phyloP scores from a whole-genome alignment of 768 basidiomycete species.

The Pulveroboletus ravenelii region DNA sequence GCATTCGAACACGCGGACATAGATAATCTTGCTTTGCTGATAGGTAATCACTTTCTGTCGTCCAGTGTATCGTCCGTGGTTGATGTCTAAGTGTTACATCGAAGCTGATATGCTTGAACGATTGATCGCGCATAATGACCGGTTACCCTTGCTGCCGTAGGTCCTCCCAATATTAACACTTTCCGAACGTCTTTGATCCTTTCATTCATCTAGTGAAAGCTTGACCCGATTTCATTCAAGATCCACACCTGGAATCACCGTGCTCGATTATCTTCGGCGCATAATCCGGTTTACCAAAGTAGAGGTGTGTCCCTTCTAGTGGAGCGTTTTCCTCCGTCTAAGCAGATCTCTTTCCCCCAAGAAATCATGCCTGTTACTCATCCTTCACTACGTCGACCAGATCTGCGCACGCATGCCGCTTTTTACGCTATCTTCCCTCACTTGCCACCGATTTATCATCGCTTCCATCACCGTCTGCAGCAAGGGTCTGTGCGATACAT shows the following conservation, averaged over 20 bases:
- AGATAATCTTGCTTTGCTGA: slow-evolving; percentile 82
- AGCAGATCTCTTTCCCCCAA: slow-evolving; percentile 25
- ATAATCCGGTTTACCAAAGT: slow-evolving; percentile 95
- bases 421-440: slow-evolving; percentile 93
- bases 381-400: slow-evolving; percentile 88
- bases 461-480: slow-evolving; percentile 86
- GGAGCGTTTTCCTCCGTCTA: slow-evolving; percentile 4
- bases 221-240: slow-evolving; percentile 97
- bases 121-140: slow-evolving; percentile 93
- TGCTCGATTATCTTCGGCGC: slow-evolving; percentile 89
- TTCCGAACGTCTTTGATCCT: slow-evolving; percentile 19
- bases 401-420: slow-evolving; percentile 82
- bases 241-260: slow-evolving; percentile 79
- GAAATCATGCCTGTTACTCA: slow-evolving; percentile 78
- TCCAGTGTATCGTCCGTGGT: slow-evolving; percentile 14
- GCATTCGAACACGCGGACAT: slow-evolving; percentile 81
- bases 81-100: slow-evolving; percentile 19
- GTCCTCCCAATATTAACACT: slow-evolving; percentile 25
- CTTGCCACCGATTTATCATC: slow-evolving; percentile 97
- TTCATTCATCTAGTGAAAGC: slow-evolving; percentile 54
- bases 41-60: slow-evolving; percentile 53
- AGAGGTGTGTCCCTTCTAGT: slow-evolving; percentile 55
- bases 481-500: slow-evolving; percentile 93
- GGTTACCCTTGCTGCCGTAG: slow-evolving; percentile 84
- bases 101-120: slow-evolving; percentile 95